Evolutionary conservation across 2,329 filamentous ascomycete species (phyloP), one percentile per base, ranked within the genome.

Genomic region (Ophiocordyceps australis): DNA sequence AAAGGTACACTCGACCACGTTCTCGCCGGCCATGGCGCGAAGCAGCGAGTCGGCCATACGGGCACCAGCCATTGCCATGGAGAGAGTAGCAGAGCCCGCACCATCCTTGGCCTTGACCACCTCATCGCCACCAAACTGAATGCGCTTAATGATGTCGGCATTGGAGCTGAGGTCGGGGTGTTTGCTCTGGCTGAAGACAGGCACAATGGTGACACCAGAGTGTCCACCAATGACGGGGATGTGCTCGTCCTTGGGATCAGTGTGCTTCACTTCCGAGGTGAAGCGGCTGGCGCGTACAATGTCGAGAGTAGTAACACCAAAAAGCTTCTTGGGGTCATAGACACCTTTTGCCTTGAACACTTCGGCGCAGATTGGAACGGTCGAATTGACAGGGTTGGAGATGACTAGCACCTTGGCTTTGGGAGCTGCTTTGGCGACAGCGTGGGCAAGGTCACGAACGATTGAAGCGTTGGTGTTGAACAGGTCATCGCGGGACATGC

Each of bases 381-480:
- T 98, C 45, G 83, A 94, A 82, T 98, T 98, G 64, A 98, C 85
- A 35, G 89, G 89, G 75, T 98, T 98, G 59, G 85, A 73, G 62
- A 98, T 98, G 67, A 98, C 73, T 52, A 95, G 74, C 55, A 95
- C 68, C 63, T 92, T 92, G 58, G 89, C 89, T 38, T 94, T 68
- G 46, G 89, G 89, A 50, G 76, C 70, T 42, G 80, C 70, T 47
- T 92, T 74, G 47, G 89, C 89, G 49, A 73, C 74, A 46, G 83
- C 85, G 73, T 93, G 92, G 62, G 86, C 85, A 39, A 98, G 74
- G 60, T 95, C 89, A 50, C 86, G 85, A 54, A 98, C 89, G 56
- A 98, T 98, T 54, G 82, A 92, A 57, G 89, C 89, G 60, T 98
- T 98, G 70, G 86, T 98, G 75, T 95, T 95, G 83, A 98, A 98